Evolutionary conservation across 345 rosid genomes (phyloP).

Genomic region (Rhizophora mangle): DNA sequence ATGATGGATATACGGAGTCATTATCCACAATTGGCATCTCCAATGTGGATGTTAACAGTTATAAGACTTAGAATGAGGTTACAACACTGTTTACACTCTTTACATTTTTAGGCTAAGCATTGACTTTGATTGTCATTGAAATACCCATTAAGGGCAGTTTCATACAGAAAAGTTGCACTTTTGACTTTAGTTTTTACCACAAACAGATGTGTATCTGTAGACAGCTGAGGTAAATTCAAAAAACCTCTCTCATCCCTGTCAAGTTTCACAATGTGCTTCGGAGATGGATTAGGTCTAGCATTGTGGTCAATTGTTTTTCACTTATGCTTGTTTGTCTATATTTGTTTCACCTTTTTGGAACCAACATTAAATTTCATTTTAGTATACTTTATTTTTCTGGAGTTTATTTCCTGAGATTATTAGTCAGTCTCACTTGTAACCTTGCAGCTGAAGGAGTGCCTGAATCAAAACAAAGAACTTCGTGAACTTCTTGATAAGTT

Average conservation of each 20-base stretch:
- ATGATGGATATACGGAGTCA: not conserved
- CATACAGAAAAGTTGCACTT: too few relatives aligned
- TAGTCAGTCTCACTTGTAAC: conserved; percentile 1
- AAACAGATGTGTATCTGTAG: too few relatives aligned
- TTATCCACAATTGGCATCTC: not conserved
- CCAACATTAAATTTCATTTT: not conserved
- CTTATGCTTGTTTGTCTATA: not conserved
- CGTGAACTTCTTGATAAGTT: conserved; percentile 58
- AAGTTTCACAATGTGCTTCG: too few relatives aligned
- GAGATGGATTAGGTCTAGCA: not conserved
- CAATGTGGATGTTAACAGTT: not conserved
- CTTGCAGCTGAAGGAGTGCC: conserved; percentile 76
- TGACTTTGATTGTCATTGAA: too few relatives aligned
- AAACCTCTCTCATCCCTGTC: too few relatives aligned
- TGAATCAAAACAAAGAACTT: conserved; percentile 84
- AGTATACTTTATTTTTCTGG: conserved; percentile 1
- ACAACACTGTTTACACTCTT: too few relatives aligned
- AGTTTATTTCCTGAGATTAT: not conserved
- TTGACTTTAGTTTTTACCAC: too few relatives aligned
- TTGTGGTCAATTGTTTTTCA: not conserved
- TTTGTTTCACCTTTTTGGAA: not conserved
- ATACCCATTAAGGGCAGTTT: too few relatives aligned
- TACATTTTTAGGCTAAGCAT: too few relatives aligned
- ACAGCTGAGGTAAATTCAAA: too few relatives aligned
- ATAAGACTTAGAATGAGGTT: too few relatives aligned